phyloP scores from a whole-genome alignment of 2,329 filamentous ascomycete species.

The Nemania diffusa region DNA sequence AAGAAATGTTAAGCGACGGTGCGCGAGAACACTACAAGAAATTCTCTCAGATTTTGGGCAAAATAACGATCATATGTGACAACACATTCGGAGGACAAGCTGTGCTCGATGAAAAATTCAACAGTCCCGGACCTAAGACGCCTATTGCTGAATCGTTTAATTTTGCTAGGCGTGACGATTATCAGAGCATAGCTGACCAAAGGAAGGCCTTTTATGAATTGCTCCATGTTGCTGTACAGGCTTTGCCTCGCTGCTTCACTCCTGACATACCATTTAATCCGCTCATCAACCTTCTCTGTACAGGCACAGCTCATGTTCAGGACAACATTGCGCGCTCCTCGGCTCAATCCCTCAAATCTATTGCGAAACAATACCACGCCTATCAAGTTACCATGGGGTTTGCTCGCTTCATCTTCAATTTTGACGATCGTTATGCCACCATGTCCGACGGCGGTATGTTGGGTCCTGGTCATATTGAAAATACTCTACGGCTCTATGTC shows the following conservation, averaged over 20 bases:
- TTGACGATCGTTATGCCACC: conserved; percentile 95
- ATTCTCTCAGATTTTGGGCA: conserved; percentile 94
- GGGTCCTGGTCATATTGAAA: conserved; percentile 93
- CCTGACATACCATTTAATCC: conserved; percentile 92
- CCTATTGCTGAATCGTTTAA: conserved; percentile 95
- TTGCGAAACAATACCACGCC: conserved; percentile 90
- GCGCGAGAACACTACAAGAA: conserved; percentile 86
- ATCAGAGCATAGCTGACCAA: conserved; percentile 76
- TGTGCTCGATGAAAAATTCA: conserved; percentile 94
- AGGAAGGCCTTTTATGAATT: conserved; percentile 96
- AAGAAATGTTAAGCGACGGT: conserved; percentile 74
- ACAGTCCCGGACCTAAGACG: conserved; percentile 86
- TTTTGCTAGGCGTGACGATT: conserved; percentile 85
- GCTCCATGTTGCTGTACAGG: conserved; percentile 93
- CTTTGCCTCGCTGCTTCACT: conserved; percentile 91
- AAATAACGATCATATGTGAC: conserved; percentile 96
- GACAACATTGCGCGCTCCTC: conserved; percentile 92
- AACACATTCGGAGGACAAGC: conserved; percentile 97
- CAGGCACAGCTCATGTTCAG: conserved; percentile 95
- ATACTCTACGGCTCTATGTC: conserved; percentile 89
- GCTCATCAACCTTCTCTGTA: conserved; percentile 93
- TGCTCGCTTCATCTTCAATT: conserved; percentile 97
- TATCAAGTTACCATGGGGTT: conserved; percentile 98
- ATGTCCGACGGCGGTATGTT: conserved; percentile 99
- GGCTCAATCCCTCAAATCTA: conserved; percentile 91